Percentiles rank a stretch among this genome's conserved stretches.
phyloP scores from a whole-genome alignment of 2,329 filamentous ascomycete species.

The Xylogone sp. region DNA sequence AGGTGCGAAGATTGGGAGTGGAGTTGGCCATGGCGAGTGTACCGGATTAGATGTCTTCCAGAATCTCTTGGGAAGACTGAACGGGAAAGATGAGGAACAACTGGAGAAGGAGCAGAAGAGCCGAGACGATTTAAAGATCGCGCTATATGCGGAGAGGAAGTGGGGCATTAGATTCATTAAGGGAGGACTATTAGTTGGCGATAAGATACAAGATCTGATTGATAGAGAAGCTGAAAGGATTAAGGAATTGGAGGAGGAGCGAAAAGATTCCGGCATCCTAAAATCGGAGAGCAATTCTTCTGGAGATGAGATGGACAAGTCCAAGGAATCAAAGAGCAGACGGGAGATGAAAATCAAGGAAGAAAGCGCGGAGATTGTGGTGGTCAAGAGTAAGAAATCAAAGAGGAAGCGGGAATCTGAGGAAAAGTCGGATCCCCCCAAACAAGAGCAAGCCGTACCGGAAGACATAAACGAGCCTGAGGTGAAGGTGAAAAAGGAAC shows the following conservation, averaged over 20 bases:
- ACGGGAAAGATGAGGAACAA: constrained; percentile 76
- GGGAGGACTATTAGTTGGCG: constrained; percentile 68
- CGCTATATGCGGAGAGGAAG: constrained; percentile 68
- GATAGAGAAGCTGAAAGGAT: constrained; percentile 31
- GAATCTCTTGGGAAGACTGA: constrained; percentile 80
- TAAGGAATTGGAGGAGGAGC: constrained; percentile 23
- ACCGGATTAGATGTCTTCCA: constrained; percentile 87
- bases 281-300: background rate
- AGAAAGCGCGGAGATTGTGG: constrained; percentile 22
- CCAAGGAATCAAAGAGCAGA: constrained; percentile 32
- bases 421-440: constrained; percentile 6
- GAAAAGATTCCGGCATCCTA: background rate
- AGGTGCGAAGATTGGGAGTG: constrained; percentile 73
- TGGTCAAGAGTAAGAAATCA: constrained; percentile 26
- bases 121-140: constrained; percentile 67
- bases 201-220: constrained; percentile 47
- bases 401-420: constrained; percentile 31
- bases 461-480: constrained; percentile 21
- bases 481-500: constrained; percentile 32
- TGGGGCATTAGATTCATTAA: constrained; percentile 84
- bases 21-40: constrained; percentile 62
- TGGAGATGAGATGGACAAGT: constrained; percentile 11
- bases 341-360: constrained; percentile 45
- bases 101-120: constrained; percentile 67
- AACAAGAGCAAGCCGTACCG: constrained; percentile 19